Percentiles rank a stretch among this genome's conserved stretches.
Conservation (phyloP, 768 basidiomycete genomes). For the Mycena olivaceomarginata region DNA sequence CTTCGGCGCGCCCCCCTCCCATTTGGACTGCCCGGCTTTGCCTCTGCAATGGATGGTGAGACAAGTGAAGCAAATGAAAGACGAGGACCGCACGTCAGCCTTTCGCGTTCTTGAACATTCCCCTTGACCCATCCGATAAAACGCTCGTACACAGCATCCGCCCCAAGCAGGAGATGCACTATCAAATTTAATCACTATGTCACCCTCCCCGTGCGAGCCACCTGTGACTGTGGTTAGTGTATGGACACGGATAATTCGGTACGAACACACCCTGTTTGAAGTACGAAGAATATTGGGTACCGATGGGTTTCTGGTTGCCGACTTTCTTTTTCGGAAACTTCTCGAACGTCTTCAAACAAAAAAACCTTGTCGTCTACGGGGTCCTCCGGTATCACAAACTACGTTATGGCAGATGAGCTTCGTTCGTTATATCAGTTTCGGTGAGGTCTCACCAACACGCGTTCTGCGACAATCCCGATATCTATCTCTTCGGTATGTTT, state of each 20-base stretch:
- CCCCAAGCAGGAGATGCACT: conserved; percentile 31
- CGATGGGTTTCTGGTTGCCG: conserved; percentile 14
- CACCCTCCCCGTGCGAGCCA: conserved; percentile 38
- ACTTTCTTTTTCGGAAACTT: conserved; percentile 2
- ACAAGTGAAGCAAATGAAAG: neutral
- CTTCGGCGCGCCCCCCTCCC: conserved; percentile 23
- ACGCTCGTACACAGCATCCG: conserved; percentile 27
- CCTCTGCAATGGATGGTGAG: neutral
- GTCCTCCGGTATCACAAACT: conserved; percentile 23
- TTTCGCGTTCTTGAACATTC: neutral
- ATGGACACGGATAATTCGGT: neutral
- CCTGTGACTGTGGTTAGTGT: conserved; percentile 28
- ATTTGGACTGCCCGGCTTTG: conserved; percentile 6
- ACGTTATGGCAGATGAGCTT: neutral
- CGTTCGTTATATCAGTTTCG: neutral
- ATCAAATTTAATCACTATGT: conserved; percentile 47
- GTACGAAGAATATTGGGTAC: conserved; percentile 1
- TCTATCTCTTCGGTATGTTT: conserved; percentile 35
- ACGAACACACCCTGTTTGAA: conserved; percentile 32
- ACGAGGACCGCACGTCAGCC: conserved; percentile 13
- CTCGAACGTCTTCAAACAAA: conserved; percentile 28
- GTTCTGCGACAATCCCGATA: neutral
- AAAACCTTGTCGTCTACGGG: conserved; percentile 16
- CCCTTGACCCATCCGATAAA: conserved; percentile 27
- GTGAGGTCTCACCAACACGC: conserved; percentile 2